Evolutionary conservation across 176 grass and related monocot species (phyloP), one percentile per base, ranked within the genome.

Genomic region (Musa troglodytarum): DNA sequence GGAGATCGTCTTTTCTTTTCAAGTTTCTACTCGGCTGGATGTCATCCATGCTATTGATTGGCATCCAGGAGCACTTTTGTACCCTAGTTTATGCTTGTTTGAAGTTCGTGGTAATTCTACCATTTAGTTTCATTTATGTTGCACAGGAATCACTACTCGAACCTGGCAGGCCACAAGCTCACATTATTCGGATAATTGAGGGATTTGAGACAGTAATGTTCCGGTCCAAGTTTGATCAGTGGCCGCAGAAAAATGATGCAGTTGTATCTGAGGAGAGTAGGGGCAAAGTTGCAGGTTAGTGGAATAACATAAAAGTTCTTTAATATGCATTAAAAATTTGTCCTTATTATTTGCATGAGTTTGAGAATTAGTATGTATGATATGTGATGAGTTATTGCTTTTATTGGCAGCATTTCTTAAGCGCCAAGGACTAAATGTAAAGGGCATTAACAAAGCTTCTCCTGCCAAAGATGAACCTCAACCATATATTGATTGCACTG

Each of bases 401-500:
- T 68, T 65, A 78, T 80, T 61, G 24, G 52, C 66, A 99, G 95
- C 90, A 64, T 88, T 99, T 80, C 89, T 99, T 87, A 99, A 88
- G 79, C 79, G 95, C 26, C 90, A 94, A 80, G 95, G 95, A 75
- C 87, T 99, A 80, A 94, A 94, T 89, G 87, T 87, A 53, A 99
- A 99, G 77, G 80, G 82, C 21, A 57, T 83, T 77, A 78, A 86
- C 75, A 99, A 98, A 85, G 84, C 86, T 87, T 85, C 90, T 75
- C 95, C 95, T 72, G 76, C 86, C 68, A 91, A 91, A 79, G 90
- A 99, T 77, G 95, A 99, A 80, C 90, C 88, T 82, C 95, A 80
- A 73, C 88, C 95, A 88, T 92, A 82, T 81, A 94, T 99, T 63
- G 95, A 99, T 89, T 99, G 95, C 83, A 94, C 90, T 69, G 95